Evolutionary conservation across 306 rosid species (phyloP).

Genomic region (Castanea crenata): DNA sequence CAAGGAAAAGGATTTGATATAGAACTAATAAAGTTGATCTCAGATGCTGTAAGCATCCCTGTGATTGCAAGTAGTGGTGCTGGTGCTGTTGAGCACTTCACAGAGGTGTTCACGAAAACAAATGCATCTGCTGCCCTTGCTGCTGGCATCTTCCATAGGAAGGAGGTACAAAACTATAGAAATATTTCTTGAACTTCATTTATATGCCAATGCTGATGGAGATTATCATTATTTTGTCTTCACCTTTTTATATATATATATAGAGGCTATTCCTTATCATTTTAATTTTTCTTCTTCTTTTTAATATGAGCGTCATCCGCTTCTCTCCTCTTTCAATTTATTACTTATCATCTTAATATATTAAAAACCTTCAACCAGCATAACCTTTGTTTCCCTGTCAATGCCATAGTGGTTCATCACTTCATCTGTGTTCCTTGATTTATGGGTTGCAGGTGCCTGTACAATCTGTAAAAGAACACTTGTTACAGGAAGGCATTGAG

Average conservation of each 20-base stretch:
- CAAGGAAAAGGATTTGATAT: constrained; percentile 95
- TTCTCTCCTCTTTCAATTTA: neutral
- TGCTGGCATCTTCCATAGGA: constrained; percentile 96
- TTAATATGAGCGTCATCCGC: neutral
- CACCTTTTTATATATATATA: neutral
- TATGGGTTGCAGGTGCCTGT: constrained; percentile 63
- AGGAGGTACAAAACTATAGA: constrained; percentile 56
- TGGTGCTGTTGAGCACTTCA: constrained; percentile 71
- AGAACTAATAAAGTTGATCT: constrained; percentile 63
- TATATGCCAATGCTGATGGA: neutral
- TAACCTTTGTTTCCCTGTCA: neutral
- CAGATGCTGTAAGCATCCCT: constrained; percentile 85
- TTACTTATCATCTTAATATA: neutral
- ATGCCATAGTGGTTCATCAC: neutral
- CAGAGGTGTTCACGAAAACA: constrained; percentile 75
- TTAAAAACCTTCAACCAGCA: neutral
- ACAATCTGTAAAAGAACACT: constrained; percentile 75
- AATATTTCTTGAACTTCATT: neutral
- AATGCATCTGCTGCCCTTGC: constrained; percentile 98
- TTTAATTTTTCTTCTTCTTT: neutral
- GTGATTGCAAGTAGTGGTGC: constrained; percentile 99
- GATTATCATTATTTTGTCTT: neutral
- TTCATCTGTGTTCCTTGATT: neutral
- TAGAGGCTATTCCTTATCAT: neutral
- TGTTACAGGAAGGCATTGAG: constrained; percentile 75